Percentiles rank a stretch among this genome's conserved stretches.
These are phyloP conservation scores for Geranomyces variabilis DNA, from an alignment of 192 early-diverging fungal species.

Conservation along the genomic window DNA sequence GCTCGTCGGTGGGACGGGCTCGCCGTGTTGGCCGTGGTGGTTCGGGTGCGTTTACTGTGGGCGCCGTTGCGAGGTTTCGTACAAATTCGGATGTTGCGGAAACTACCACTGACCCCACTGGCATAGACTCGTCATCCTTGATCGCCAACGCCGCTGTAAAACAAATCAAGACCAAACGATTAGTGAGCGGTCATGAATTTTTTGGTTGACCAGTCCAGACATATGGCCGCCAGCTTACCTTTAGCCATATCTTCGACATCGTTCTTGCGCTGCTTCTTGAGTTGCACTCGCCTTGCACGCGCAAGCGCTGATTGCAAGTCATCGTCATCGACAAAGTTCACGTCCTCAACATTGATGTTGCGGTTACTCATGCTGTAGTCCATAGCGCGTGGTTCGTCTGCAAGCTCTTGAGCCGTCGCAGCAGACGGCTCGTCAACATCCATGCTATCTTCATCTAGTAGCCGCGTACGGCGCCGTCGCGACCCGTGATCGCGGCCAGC, in stretches of 20 bases:
- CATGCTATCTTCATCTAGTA: conserved; percentile 51
- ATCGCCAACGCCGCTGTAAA: conserved; percentile 33
- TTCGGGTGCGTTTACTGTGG: conserved; percentile 13
- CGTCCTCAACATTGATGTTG: conserved; percentile 46
- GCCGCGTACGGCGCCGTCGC: background rate
- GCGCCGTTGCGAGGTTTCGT: conserved; percentile 53
- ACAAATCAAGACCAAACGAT: no score
- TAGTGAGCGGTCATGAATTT: no score
- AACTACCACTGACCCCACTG: conserved; percentile 58
- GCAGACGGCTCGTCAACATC: conserved; percentile 36
- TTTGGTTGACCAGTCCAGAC: no score
- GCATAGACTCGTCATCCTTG: conserved; percentile 22
- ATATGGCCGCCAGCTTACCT: no score
- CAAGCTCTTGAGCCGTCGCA: background rate
- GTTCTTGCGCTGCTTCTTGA: conserved; percentile 49
- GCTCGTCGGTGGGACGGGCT: conserved; percentile 26
- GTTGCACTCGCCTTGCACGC: conserved; percentile 64
- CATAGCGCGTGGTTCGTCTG: conserved; percentile 5
- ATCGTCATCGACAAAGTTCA: conserved; percentile 93
- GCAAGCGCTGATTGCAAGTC: conserved; percentile 88
- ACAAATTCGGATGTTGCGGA: conserved; percentile 92
- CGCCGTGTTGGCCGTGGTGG: conserved; percentile 7
- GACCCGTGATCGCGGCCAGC: conserved; percentile 36
- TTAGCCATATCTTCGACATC: conserved; percentile 66
- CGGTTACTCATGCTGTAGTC: conserved; percentile 44